Evolutionary conservation across 805 yeast genomes (phyloP).

Genomic region (Teunomyces gatunensis): DNA sequence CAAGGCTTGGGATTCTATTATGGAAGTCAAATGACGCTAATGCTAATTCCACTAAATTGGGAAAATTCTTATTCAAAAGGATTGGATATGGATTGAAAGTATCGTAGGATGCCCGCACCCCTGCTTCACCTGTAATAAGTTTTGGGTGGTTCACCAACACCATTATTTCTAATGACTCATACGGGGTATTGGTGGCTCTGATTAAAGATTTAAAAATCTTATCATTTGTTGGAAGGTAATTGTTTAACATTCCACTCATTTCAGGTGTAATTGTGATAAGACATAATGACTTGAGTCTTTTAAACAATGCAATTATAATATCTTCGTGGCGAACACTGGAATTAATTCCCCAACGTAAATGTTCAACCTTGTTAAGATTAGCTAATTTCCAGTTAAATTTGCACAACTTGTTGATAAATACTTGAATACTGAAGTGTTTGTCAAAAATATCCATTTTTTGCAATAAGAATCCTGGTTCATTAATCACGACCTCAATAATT

Average conservation of each 20-base stretch:
- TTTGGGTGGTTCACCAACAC: slow-evolving; percentile 27
- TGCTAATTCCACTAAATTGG: slow-evolving; percentile 22
- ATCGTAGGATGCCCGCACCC: slow-evolving; percentile 9
- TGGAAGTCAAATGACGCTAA: slow-evolving; percentile 33
- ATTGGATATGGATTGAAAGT: slow-evolving; percentile 26
- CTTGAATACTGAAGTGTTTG: slow-evolving; percentile 21
- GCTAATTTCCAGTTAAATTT: slow-evolving; percentile 25
- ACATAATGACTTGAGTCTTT: slow-evolving; percentile 21
- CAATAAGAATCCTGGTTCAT: slow-evolving; percentile 20
- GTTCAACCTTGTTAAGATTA: slow-evolving; percentile 18
- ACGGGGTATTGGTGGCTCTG: not conserved
- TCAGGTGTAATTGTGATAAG: slow-evolving; percentile 18
- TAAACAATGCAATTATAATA: slow-evolving; percentile 22
- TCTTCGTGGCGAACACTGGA: slow-evolving; percentile 19
- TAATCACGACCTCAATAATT: slow-evolving; percentile 26
- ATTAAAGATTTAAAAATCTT: slow-evolving; percentile 11
- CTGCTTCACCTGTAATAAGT: slow-evolving; percentile 12
- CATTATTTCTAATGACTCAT: slow-evolving; percentile 16
- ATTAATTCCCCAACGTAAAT: slow-evolving; percentile 27
- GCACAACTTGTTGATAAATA: slow-evolving; percentile 21
- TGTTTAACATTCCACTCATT: slow-evolving; percentile 15
- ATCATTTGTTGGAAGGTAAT: slow-evolving; percentile 16
- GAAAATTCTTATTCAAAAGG: slow-evolving; percentile 19
- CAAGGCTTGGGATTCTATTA: slow-evolving; percentile 24
- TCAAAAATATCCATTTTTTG: slow-evolving; percentile 28